Conservation (phyloP, 352 stramenopile genomes). For the Globisporangium nunn region DNA sequence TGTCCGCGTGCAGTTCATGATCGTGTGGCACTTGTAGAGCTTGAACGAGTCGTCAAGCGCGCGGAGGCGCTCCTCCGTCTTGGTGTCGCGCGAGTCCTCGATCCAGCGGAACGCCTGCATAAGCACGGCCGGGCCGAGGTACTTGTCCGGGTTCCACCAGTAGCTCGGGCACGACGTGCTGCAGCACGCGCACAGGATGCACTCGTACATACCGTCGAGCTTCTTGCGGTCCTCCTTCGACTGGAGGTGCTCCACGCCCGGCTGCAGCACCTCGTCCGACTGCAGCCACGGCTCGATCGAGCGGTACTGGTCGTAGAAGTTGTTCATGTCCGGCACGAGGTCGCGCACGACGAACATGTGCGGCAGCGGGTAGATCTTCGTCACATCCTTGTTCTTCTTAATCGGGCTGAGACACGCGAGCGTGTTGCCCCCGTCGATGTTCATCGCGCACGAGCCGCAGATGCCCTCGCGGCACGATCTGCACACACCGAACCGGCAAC, state of each 20-base stretch:
- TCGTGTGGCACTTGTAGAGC: conserved; percentile 98
- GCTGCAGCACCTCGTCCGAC: conserved; percentile 83
- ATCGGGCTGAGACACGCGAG: conserved; percentile 98
- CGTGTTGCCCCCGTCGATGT: conserved; percentile 98
- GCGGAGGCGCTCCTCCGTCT: conserved; percentile 93
- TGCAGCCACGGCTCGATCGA: conserved; percentile 99
- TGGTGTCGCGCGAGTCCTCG: conserved; percentile 97
- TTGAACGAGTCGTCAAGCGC: conserved; percentile 98
- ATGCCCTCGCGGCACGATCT: conserved; percentile 98
- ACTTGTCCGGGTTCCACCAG: conserved; percentile 98
- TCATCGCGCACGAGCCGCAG: conserved; percentile 99
- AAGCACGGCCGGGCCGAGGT: conserved; percentile 89
- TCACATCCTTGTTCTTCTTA: conserved; percentile 89
- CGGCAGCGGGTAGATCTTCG: conserved; percentile 98
- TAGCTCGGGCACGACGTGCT: conserved; percentile 98
- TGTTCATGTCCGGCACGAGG: conserved; percentile 98
- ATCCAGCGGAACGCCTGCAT: conserved; percentile 98
- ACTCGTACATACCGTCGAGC: conserved; percentile 99
- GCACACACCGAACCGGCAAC: conserved; percentile 1
- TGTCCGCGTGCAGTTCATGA: conserved; percentile 99
- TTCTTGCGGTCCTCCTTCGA: conserved; percentile 97
- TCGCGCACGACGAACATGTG: conserved; percentile 99
- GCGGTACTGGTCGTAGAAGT: conserved; percentile 98
- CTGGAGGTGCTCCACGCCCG: conserved; percentile 85
- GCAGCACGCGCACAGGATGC: conserved; percentile 99